phyloP scores from a whole-genome alignment of 805 yeast species.

The Myxozyma lipomycoides region DNA sequence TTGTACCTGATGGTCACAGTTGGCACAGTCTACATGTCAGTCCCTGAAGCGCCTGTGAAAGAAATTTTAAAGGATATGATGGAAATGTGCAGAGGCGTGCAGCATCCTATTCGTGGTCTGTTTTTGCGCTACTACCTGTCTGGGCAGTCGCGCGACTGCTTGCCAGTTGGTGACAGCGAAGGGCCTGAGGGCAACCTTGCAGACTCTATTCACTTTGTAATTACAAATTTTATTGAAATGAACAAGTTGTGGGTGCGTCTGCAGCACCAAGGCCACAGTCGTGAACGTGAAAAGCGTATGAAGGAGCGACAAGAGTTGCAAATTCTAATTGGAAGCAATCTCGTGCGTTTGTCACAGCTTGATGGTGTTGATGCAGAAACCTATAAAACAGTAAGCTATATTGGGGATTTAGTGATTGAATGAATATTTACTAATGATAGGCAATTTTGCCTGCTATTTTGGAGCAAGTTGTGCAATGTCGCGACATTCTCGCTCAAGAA shows the following conservation, averaged over 20 bases:
- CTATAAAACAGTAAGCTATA: constrained; percentile 35
- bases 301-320: constrained; percentile 84
- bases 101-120: constrained; percentile 88
- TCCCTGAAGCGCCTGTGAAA: constrained; percentile 70
- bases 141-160: constrained; percentile 69
- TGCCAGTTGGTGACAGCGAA: constrained; percentile 43
- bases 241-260: constrained; percentile 95
- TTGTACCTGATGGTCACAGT: constrained; percentile 92
- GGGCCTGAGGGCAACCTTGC: constrained; percentile 43
- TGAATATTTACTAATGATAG: constrained; percentile 13
- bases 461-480: constrained; percentile 89
- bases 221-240: constrained; percentile 92
- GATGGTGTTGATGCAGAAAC: constrained; percentile 56
- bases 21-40: constrained; percentile 81
- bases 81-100: constrained; percentile 97
- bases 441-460: constrained; percentile 72
- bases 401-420: too few relatives aligned
- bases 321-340: constrained; percentile 86
- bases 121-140: constrained; percentile 84
- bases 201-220: constrained; percentile 72
- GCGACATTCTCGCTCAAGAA: constrained; percentile 88
- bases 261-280: constrained; percentile 91
- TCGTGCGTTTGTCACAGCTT: constrained; percentile 82
- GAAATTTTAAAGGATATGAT: constrained; percentile 94
- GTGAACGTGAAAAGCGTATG: constrained; percentile 68